Evolutionary conservation across 2,329 filamentous ascomycete genomes (phyloP).

Genomic region (Fusarium nematophilum): DNA sequence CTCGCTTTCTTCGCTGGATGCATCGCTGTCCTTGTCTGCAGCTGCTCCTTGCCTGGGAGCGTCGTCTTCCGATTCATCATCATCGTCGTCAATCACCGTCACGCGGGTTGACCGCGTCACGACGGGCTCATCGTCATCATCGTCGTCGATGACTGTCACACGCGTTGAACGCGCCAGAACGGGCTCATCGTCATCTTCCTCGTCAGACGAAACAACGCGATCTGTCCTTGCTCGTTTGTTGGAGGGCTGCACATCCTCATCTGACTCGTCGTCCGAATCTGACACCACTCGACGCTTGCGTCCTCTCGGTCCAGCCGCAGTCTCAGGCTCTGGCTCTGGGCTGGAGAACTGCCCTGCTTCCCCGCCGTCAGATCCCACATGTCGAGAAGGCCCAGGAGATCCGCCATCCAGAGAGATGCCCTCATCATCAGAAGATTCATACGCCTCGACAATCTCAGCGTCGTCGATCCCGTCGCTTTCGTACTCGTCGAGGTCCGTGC

Average conservation of each 20-base stretch:
- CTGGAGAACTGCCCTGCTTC: slow-evolving; percentile 45
- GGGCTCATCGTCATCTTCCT: slow-evolving; percentile 37
- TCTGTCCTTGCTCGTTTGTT: slow-evolving; percentile 41
- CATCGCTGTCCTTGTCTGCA: not conserved
- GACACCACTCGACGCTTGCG: slow-evolving; percentile 46
- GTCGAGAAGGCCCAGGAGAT: not conserved
- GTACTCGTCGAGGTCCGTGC: slow-evolving; percentile 46
- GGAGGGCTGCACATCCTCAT: slow-evolving; percentile 26
- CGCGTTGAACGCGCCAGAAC: slow-evolving; percentile 1
- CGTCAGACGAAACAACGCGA: slow-evolving; percentile 33
- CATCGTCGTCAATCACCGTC: slow-evolving; percentile 24
- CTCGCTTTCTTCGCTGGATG: slow-evolving; percentile 9
- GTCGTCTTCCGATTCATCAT: slow-evolving; percentile 30
- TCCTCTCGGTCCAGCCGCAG: slow-evolving; percentile 21
- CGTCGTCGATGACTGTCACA: slow-evolving; percentile 30
- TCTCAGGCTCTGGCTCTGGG: slow-evolving; percentile 39
- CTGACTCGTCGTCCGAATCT: slow-evolving; percentile 48
- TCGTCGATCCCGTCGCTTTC: slow-evolving; percentile 56
- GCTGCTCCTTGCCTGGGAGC: slow-evolving; percentile 9
- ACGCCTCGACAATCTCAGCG: slow-evolving; percentile 42
- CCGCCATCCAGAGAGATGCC: slow-evolving; percentile 33
- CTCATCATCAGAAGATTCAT: slow-evolving; percentile 43
- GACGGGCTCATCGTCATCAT: slow-evolving; percentile 31
- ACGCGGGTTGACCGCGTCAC: slow-evolving; percentile 1
- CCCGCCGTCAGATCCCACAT: slow-evolving; percentile 16